Base-by-base conservation (phyloP, 2,329 filamentous ascomycete genomes). In the Huntiella bhutanensis region DNA sequence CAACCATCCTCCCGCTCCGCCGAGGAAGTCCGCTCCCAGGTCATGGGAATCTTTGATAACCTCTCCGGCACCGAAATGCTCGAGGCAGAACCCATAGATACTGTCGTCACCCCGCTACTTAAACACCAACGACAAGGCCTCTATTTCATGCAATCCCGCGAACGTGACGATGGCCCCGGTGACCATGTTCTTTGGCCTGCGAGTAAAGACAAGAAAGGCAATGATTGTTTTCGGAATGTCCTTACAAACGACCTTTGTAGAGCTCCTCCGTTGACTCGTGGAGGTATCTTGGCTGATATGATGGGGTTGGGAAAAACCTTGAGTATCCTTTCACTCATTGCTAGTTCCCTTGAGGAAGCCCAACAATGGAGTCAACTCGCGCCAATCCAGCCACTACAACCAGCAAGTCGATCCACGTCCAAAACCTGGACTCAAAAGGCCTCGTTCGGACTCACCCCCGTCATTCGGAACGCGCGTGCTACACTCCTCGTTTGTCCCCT, bases 301-400 rank as follows among this genome's bases (percentile, higher is more conserved):
- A 91, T 91, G 83, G 83, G 83, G 19, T 65, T 88, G n/a, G 82
- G 82, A 6, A 91, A 88, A 61, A 87, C 82, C 0, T 60, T 98
- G 43, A 93, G 84, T 56, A 80, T 95, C 13, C 66, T 96, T 1
- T 81, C 87, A 1, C 67, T 96, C 12, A 64, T 94, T 10, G 68
- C 77, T 1, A 71, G 71, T 28, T 82, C 83, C 0, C 60, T 78
- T 2, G 62, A 69, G 0, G 71, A 78, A 35, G 77, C 85, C 1
- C 56, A 60, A 7, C 60, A 67, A 1, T 96, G 84, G 71, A 70
- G 70, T 2, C 58, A 59, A 4, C 63, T 66, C 41, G 54, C 61
- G 3, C 76, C 79, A 0, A 54, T 65, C 10, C 71, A 75, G 49
- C 68, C 66, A 2, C 60, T 60, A 40, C 58, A 59, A 2, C 59